Percentiles rank a stretch among this genome's conserved stretches.
Evolutionary conservation across 179 eudicot genomes (phyloP).

Genomic region (Corrigiola litoralis): DNA sequence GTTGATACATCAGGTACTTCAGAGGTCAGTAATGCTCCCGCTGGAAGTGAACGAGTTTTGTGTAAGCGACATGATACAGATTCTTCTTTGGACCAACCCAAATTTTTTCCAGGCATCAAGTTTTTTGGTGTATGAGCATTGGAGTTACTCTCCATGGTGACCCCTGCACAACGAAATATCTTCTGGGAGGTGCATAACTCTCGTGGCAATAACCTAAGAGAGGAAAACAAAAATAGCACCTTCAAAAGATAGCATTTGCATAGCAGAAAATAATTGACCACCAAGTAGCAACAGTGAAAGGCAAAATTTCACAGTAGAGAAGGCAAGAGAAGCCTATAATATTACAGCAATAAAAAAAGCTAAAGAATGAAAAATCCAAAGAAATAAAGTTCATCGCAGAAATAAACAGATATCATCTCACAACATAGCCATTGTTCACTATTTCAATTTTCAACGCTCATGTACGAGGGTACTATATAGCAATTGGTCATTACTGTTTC

Average conservation of each 20-base stretch:
- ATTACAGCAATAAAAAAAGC: not conserved
- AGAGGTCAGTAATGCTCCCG: constrained; percentile 63
- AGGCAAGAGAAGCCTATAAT: not conserved
- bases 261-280: too few relatives aligned
- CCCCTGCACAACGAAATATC: constrained; percentile 33
- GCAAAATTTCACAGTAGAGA: not conserved
- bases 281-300: not conserved
- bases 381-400: not conserved
- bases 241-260: too few relatives aligned
- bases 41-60: constrained; percentile 29
- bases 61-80: constrained; percentile 23
- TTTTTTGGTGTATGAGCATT: constrained; percentile 30
- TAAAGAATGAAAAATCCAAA: not conserved
- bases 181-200: constrained; percentile 36
- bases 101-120: constrained; percentile 28
- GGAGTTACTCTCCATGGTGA: constrained; percentile 39
- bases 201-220: constrained; percentile 50
- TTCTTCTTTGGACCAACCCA: constrained; percentile 39
- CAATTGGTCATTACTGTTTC: too few relatives aligned
- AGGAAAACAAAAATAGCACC: constrained; percentile 4
- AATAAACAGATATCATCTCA: too few relatives aligned
- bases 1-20: constrained; percentile 36
- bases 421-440: too few relatives aligned
- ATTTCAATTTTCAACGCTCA: too few relatives aligned
- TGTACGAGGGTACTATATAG: too few relatives aligned